A percentile compares a stretch with the other conserved stretches of the same genome.
These are phyloP conservation scores for Ananas comosus DNA, from an alignment of 176 grass and related monocot species.

Conservation along the genomic window DNA sequence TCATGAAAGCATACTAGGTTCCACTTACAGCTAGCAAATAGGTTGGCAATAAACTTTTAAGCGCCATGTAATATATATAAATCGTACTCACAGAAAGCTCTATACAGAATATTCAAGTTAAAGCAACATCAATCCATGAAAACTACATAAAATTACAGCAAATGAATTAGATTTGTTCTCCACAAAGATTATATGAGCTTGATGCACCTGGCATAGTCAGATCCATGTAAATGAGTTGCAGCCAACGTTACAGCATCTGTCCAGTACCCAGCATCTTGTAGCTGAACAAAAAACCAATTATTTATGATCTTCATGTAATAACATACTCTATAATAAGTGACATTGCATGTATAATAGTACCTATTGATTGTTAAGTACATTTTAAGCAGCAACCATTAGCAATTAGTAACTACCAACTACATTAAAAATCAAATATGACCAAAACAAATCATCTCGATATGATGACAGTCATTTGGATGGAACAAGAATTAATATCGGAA, in stretches of 20 bases:
- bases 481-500: too few relatives aligned
- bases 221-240: constrained; percentile 88
- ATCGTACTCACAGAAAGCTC: neutral
- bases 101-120: neutral
- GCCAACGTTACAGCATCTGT: constrained; percentile 92
- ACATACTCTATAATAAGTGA: neutral
- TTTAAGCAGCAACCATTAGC: neutral
- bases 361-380: neutral
- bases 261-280: constrained; percentile 99
- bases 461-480: too few relatives aligned
- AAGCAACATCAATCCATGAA: neutral
- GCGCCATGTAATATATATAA: too few relatives aligned
- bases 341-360: neutral
- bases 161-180: neutral
- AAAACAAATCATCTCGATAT: neutral
- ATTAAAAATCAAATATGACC: neutral
- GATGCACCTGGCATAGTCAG: constrained; percentile 92
- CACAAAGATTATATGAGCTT: neutral
- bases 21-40: too few relatives aligned
- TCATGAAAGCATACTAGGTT: too few relatives aligned
- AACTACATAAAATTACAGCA: neutral
- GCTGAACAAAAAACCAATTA: constrained; percentile 36
- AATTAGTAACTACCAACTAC: neutral
- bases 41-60: too few relatives aligned
- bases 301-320: neutral